These are phyloP conservation scores for Fragilariopsis cylindrus DNA, from an alignment of 108 stramenopile genomes.

Conservation along the genomic window DNA sequence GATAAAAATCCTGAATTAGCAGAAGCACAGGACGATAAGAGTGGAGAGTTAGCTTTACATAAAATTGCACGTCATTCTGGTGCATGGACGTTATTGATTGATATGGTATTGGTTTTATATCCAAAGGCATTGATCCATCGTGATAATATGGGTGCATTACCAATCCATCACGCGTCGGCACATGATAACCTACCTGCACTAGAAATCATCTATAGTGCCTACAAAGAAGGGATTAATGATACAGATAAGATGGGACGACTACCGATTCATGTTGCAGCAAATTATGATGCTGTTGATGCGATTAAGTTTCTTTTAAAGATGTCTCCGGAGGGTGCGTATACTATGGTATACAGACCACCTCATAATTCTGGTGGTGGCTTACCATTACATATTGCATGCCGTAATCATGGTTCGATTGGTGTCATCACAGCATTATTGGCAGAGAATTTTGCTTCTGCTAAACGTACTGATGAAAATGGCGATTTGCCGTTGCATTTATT, in stretches of 20 bases:
- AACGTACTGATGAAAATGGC: conserved; percentile 82
- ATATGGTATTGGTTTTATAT: conserved; percentile 85
- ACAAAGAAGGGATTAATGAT: conserved; percentile 88
- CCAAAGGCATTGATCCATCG: conserved; percentile 88
- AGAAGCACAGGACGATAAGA: conserved; percentile 62
- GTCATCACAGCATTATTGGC: conserved; percentile 81
- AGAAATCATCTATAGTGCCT: conserved; percentile 86
- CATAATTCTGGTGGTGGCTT: conserved; percentile 74
- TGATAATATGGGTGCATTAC: conserved; percentile 82
- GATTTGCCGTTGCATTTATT: conserved; percentile 85
- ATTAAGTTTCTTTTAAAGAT: conserved; percentile 79
- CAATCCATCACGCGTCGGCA: conserved; percentile 85
- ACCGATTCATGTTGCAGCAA: conserved; percentile 87
- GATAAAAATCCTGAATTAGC: conserved; percentile 87
- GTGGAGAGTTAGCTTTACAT: conserved; percentile 83
- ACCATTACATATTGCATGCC: conserved; percentile 84
- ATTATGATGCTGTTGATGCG: conserved; percentile 83
- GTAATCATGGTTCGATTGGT: conserved; percentile 82
- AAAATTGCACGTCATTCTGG: conserved; percentile 77
- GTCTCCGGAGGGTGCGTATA: conserved; percentile 81
- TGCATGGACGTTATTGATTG: conserved; percentile 84
- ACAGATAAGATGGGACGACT: conserved; percentile 75
- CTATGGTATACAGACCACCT: conserved; percentile 74
- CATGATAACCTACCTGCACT: conserved; percentile 81
- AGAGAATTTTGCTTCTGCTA: conserved; percentile 82